Evolutionary conservation across 2,329 filamentous ascomycete genomes (phyloP), one percentile per base, ranked within the genome.

Genomic region (Aureobasidium leucospermi): DNA sequence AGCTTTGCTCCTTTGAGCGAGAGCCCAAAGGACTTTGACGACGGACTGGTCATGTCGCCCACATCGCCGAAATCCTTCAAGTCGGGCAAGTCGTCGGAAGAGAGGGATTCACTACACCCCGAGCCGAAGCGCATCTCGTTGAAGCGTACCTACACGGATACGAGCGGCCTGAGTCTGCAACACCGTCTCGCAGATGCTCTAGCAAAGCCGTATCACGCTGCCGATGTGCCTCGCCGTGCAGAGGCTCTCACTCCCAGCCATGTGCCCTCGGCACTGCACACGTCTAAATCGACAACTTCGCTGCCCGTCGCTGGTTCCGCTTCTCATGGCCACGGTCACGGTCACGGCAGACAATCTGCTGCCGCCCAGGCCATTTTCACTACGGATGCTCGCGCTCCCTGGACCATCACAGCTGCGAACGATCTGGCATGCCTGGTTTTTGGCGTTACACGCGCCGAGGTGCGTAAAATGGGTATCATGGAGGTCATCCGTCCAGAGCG

Each of bases 351-450:
- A 72, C 96, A 91, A 85, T 86, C 89, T 13, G 91, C 91, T 7
- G 89, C 90, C 43, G 89, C 93, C 5, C 94, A 99, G 72, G 94
- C 94, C 57, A 96, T 99, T 60, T 99, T 99, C 71, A 95, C 93
- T 7, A 99, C 94, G n/a, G 90, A 96, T 73, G 82, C 89, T 13
- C 85, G 88, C 64, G 83, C 90, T 8, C 94, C 93, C 3, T 99
- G 91, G 89, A 99, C 93, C 1, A 96, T 99, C 61, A 83, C 96
- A 57, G 90, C 94, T 3, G 94, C 94, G 52, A 99, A 99, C 70
- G 94, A 99, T 71, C 79, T 99, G 51, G 94, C 94, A 16, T 99
- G 94, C 73, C 79, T 99, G 45, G 87, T 97, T n/a, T 99, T 97
- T 75, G 94, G 94, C n/a, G 90, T 99, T 9, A 96, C 92, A n/a